Percentiles rank a stretch among this genome's conserved stretches.
Conservation (phyloP, 208 protist species). For the Acanthamoeba divionensis region DNA sequence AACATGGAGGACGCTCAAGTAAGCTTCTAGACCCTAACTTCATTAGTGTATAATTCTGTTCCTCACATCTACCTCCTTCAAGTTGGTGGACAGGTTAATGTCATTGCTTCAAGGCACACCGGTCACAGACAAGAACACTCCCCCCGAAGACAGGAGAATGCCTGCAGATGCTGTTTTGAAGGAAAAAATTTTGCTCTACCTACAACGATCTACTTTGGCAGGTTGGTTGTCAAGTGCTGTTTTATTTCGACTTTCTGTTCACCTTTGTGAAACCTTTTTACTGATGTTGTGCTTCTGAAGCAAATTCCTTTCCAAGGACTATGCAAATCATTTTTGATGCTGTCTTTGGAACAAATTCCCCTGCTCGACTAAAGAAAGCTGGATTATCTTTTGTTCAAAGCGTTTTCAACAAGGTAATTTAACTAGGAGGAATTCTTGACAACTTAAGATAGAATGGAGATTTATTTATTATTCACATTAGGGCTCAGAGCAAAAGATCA, state of each 20-base stretch:
- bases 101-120: conserved; percentile 44
- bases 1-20: conserved; percentile 30
- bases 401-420: neutral
- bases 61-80: neutral
- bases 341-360: conserved; percentile 42
- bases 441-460: too few relatives aligned
- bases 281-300: neutral
- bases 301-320: conserved; percentile 30
- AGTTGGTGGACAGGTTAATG: conserved; percentile 20
- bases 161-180: conserved; percentile 4
- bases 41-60: neutral
- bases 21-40: neutral
- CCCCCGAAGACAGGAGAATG: neutral
- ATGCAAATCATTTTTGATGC: conserved; percentile 55
- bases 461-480: neutral
- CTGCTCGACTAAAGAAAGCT: neutral
- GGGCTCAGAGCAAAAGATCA: neutral
- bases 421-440: too few relatives aligned
- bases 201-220: conserved; percentile 15
- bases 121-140: conserved; percentile 28
- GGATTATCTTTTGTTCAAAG: conserved; percentile 20
- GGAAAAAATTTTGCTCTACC: conserved; percentile 41
- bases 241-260: too few relatives aligned
- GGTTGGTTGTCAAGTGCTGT: neutral
- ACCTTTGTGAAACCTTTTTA: neutral